These are phyloP conservation scores for Parietaria judaica DNA, from an alignment of 306 rosid genomes.

Conservation along the genomic window DNA sequence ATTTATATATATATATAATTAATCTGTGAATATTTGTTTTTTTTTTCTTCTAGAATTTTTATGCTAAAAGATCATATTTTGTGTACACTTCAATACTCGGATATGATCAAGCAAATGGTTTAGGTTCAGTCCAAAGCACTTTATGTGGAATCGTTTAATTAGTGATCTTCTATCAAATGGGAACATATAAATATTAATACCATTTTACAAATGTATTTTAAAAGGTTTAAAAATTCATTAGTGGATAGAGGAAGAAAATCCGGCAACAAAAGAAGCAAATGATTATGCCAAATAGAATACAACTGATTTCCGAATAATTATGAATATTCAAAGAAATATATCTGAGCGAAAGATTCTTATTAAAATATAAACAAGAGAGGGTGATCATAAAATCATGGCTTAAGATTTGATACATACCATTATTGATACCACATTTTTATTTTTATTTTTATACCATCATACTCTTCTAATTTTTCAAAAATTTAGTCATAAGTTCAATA, in stretches of 20 bases:
- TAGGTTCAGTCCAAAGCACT: slow-evolving; percentile 10
- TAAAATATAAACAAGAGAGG: no score
- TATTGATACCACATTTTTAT: no score
- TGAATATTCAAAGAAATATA: not conserved
- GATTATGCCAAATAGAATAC: not conserved
- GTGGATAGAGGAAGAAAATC: not conserved
- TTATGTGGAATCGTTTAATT: not conserved
- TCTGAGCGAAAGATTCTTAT: no score
- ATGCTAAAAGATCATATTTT: no score
- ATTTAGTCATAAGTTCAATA: no score
- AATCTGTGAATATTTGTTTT: no score
- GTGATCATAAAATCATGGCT: no score
- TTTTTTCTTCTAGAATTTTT: no score
- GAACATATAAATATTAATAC: not conserved
- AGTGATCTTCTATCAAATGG: not conserved
- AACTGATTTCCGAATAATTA: not conserved
- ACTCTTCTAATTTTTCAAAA: no score
- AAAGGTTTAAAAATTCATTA: not conserved
- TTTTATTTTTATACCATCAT: no score
- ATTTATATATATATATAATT: no score
- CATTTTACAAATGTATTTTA: not conserved
- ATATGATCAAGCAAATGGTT: not conserved
- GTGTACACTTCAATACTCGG: not conserved
- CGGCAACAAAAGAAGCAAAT: not conserved
- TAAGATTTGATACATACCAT: no score